Percentiles rank a stretch among this genome's conserved stretches.
These are phyloP conservation scores for Dioscorea cayenensis DNA, from an alignment of 116 monocot species.

Conservation along the genomic window DNA sequence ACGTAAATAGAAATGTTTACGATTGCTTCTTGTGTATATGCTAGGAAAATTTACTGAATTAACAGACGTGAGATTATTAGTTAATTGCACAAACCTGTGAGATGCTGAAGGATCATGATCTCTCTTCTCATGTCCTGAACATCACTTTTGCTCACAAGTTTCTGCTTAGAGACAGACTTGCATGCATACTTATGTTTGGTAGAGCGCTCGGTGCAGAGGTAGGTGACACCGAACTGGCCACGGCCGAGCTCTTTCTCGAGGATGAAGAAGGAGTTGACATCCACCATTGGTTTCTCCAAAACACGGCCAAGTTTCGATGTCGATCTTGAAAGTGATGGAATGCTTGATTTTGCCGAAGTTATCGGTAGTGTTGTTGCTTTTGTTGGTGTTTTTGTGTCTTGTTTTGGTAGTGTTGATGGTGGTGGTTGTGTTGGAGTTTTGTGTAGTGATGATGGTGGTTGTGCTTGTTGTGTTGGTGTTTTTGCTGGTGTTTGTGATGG, in stretches of 20 bases:
- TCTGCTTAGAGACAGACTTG: conserved; percentile 65
- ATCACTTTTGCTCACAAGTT: conserved; percentile 44
- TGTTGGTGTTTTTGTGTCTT: background rate
- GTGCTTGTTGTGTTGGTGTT: background rate
- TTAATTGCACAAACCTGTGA: conserved; percentile 22
- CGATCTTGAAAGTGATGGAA: conserved; percentile 9
- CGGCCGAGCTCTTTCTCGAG: conserved; percentile 70
- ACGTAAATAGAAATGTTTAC: too few relatives aligned
- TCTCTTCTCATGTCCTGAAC: conserved; percentile 60
- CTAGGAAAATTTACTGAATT: too few relatives aligned
- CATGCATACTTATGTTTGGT: conserved; percentile 56
- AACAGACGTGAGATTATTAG: too few relatives aligned
- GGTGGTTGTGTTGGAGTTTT: conserved; percentile 6
- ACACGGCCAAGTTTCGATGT: conserved; percentile 26
- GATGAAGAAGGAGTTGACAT: conserved; percentile 38
- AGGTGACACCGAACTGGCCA: conserved; percentile 81
- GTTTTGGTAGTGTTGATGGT: background rate
- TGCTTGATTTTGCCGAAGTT: background rate
- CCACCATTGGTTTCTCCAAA: conserved; percentile 47
- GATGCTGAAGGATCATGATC: conserved; percentile 73
- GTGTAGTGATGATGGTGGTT: background rate
- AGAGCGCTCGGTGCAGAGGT: conserved; percentile 68
- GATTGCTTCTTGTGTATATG: too few relatives aligned
- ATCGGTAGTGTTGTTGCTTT: background rate
- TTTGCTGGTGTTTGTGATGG: conserved; percentile 6